phyloP scores from a whole-genome alignment of 306 rosid genomes.

The Cicer cuneatum region DNA sequence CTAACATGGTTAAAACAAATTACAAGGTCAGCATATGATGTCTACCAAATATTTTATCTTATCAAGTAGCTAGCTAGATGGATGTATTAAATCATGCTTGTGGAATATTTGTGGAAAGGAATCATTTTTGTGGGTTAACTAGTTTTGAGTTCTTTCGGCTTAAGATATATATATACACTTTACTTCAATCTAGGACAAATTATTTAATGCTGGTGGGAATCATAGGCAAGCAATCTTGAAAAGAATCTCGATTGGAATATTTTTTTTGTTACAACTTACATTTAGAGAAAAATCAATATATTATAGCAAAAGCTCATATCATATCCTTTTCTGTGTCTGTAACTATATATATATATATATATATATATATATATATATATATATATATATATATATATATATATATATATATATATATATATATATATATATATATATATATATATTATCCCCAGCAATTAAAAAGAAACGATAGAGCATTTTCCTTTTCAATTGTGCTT shows the following conservation, averaged over 20 bases:
- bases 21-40: no score
- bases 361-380: no score
- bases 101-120: no score
- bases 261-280: conserved; percentile 11
- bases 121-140: conserved; percentile 6
- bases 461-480: conserved; percentile 22
- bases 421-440: no score
- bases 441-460: no score
- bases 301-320: not conserved
- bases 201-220: conserved; percentile 44
- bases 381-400: no score
- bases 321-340: not conserved
- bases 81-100: conserved; percentile 28
- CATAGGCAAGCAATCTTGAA: conserved; percentile 44
- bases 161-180: conserved; percentile 28
- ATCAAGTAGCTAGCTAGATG: not conserved
- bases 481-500: conserved; percentile 33
- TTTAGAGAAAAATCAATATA: not conserved
- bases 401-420: no score
- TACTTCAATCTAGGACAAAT: conserved; percentile 38
- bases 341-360: no score
- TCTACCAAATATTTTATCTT: no score
- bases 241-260: conserved; percentile 43
- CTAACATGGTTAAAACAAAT: no score
- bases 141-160: not conserved